phyloP scores from a whole-genome alignment of 306 rosid species.

The Vigna trinervia region DNA sequence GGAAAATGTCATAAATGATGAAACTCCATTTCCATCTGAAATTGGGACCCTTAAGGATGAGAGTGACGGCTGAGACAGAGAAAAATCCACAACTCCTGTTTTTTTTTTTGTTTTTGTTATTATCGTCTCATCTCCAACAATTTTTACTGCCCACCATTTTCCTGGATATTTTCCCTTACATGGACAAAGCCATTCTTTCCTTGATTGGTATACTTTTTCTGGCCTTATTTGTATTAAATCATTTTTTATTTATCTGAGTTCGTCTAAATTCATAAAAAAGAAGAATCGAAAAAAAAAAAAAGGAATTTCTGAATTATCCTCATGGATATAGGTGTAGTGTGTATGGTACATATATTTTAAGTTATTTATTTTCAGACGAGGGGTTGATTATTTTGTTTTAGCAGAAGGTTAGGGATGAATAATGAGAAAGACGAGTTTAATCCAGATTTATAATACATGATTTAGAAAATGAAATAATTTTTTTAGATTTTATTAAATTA shows the following conservation, averaged over 20 bases:
- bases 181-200: constrained; percentile 10
- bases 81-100: constrained; percentile 40
- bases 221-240: constrained; percentile 3
- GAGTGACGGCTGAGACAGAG: constrained; percentile 47
- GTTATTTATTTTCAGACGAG: neutral
- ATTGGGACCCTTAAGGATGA: constrained; percentile 52
- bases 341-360: neutral
- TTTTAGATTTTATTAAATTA: no score
- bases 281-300: neutral
- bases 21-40: constrained; percentile 41
- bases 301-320: constrained; percentile 30
- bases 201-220: constrained; percentile 28
- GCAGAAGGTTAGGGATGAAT: no score
- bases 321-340: neutral
- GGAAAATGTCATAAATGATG: constrained; percentile 29
- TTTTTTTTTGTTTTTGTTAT: constrained; percentile 17
- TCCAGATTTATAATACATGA: no score
- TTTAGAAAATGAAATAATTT: no score
- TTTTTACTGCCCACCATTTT: constrained; percentile 47
- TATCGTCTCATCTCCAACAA: constrained; percentile 41
- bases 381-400: no score
- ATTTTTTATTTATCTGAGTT: neutral
- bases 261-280: neutral
- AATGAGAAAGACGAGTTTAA: no score
- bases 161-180: constrained; percentile 12